Percentiles rank a stretch among this genome's conserved stretches.
These are phyloP conservation scores for sweet orange (Citrus sinensis) DNA, from an alignment of 345 rosid genomes.

Conservation along the genomic window DVS_A1.0 CM039163.1:17577001-17577500, in stretches of 20 bases:
- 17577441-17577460: background rate
- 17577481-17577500: background rate
- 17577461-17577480: background rate
- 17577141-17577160: too few species aligned
- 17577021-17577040: background rate
- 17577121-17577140: background rate
- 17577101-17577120: background rate
- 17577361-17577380: background rate
- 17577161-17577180: background rate
- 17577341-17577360: conserved; percentile 5
- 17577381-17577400: background rate
- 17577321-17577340: conserved; percentile 82
- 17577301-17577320: conserved; percentile 56
- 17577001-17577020: background rate
- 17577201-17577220: background rate
- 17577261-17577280: conserved; percentile 54
- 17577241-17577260: background rate
- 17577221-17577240: background rate
- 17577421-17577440: background rate
- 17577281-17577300: conserved; percentile 77
- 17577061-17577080: background rate
- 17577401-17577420: background rate
- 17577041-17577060: background rate
- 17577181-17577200: background rate
- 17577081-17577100: background rate